These are phyloP conservation scores for Penicillium pulvis DNA, from an alignment of 495 filamentous ascomycete genomes.

Conservation along the genomic window DNA sequence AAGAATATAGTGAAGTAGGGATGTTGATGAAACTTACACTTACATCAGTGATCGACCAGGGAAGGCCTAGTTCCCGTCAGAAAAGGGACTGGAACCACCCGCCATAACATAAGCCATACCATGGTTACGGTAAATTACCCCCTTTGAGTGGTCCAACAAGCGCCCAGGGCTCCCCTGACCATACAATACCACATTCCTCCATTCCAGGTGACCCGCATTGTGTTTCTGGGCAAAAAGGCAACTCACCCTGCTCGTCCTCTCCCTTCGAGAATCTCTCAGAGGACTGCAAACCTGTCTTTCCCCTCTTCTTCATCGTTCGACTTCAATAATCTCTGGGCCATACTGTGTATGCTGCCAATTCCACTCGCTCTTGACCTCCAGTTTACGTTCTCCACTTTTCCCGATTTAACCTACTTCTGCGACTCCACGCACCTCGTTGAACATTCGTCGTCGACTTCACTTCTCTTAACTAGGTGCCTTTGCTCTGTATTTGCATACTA, in stretches of 20 bases:
- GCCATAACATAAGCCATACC: background rate
- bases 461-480: background rate
- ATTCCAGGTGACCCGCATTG: constrained; percentile 12
- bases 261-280: constrained; percentile 13
- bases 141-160: background rate
- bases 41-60: constrained; percentile 1
- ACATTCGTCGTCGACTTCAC: constrained; percentile 20
- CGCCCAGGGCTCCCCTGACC: constrained; percentile 2
- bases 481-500: background rate
- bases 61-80: constrained; percentile 2
- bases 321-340: constrained; percentile 29
- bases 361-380: constrained; percentile 32
- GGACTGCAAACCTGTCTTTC: constrained; percentile 8
- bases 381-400: constrained; percentile 18
- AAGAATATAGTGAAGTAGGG: background rate
- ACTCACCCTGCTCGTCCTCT: constrained; percentile 1
- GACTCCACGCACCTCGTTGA: constrained; percentile 16
- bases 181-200: constrained; percentile 13
- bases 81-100: constrained; percentile 1
- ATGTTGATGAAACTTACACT: background rate
- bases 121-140: constrained; percentile 1
- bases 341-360: constrained; percentile 44
- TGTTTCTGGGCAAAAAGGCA: constrained; percentile 6
- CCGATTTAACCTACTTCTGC: constrained; percentile 12
- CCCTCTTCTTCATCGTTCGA: constrained; percentile 13